Evolutionary conservation across 1,284 basidiomycete genomes (phyloP), one percentile per base, ranked within the genome.

Genomic region (Melampsora americana): DNA sequence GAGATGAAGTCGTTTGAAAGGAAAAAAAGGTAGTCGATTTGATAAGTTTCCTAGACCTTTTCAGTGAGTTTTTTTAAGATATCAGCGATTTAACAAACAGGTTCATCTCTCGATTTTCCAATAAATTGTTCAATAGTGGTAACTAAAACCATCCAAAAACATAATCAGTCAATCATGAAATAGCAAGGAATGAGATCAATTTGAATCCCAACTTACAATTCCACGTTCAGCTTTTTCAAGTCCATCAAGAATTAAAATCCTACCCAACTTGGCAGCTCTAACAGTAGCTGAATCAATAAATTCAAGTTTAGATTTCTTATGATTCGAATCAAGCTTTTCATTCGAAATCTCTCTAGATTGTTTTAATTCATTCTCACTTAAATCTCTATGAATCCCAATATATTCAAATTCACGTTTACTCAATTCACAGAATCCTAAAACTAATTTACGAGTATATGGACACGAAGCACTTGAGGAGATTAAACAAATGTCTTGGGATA

Each of bases 331-430:
- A 82, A 69, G 81, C 7, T 12, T 20, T 7, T 7, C 12, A 6
- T 5, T 6, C 20, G 26, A n/a, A 20, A 53, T n/a, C 14, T 80
- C 79, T 28, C 79, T 23, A 3, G 81, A 78, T 78, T 84, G 83
- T 39, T 83, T 79, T n/a, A 84, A 77, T 66, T 84, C 83, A 6
- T 80, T 79, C 68, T 84, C 83, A 35, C 83, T 82, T 5, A 83
- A 77, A 73, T 84, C 83, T 2, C 82, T 79, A 69, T 84, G 83
- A 62, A 84, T 80, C 5, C 81, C 79, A 66, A 84, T 81, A 72
- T 82, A 79, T 76, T 84, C 83, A 71, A 72, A 77, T 1, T 77
- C 78, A 30, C 39, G 67, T 56, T 79, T 79, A 28, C 11, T 16
- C 9, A 53, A 26, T 16, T 20, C 50, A 53, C 50, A 53, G 18